Evolutionary conservation across 352 stramenopile species (phyloP).

Genomic region (Phytophthora boehmeriae): DNA sequence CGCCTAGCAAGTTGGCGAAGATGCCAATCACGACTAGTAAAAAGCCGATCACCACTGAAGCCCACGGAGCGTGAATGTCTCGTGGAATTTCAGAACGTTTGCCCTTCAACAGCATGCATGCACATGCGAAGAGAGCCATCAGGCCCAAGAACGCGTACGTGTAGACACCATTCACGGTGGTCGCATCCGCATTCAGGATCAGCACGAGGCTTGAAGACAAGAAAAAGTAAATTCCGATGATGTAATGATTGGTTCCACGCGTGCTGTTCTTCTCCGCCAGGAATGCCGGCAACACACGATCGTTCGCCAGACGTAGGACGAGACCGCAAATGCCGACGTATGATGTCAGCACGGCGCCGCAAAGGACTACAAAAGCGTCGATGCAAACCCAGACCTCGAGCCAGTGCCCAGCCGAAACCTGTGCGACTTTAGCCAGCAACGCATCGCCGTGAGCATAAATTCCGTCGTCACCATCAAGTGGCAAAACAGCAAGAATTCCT

Average conservation of each 20-base stretch:
- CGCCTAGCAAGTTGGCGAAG: conserved; percentile 52
- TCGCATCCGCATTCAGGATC: conserved; percentile 75
- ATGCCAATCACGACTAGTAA: conserved; percentile 52
- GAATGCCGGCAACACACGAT: conserved; percentile 62
- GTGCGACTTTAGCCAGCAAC: conserved; percentile 69
- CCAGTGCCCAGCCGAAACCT: conserved; percentile 39
- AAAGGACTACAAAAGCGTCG: conserved; percentile 87
- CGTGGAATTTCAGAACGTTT: conserved; percentile 80
- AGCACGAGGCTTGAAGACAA: conserved; percentile 68
- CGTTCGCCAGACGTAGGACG: conserved; percentile 71
- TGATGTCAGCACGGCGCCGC: conserved; percentile 82
- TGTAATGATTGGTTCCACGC: conserved; percentile 73
- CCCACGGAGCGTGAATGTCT: conserved; percentile 65
- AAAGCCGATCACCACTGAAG: conserved; percentile 36
- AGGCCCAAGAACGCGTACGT: conserved; percentile 86
- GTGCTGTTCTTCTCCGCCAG: conserved; percentile 53
- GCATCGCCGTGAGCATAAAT: conserved; percentile 57
- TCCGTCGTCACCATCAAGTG: conserved; percentile 44
- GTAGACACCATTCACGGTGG: conserved; percentile 81
- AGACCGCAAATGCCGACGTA: conserved; percentile 83
- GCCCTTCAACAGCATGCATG: conserved; percentile 85
- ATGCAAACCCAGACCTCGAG: conserved; percentile 64
- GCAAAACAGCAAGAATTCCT: conserved; percentile 70
- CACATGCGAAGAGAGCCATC: conserved; percentile 84
- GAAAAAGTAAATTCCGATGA: conserved; percentile 73